Evolutionary conservation across 2,329 filamentous ascomycete species (phyloP).

Genomic region (Talaromyces pinophilus): DNA sequence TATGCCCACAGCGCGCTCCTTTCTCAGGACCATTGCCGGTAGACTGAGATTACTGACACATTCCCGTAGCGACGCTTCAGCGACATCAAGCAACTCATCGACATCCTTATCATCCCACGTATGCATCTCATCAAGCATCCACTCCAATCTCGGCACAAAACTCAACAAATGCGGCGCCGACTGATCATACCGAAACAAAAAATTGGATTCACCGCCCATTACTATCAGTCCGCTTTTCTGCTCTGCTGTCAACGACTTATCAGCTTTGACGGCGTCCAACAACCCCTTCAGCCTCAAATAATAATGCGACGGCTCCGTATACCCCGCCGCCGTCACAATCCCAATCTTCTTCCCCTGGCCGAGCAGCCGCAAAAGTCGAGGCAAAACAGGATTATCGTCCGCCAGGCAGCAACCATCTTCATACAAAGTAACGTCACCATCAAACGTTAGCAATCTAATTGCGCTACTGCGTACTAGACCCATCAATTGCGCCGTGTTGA

Average conservation of each 20-base stretch:
- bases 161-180: slow-evolving; percentile 66
- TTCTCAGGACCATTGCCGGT: slow-evolving; percentile 77
- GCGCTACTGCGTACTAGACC: slow-evolving; percentile 73
- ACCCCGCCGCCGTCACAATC: slow-evolving; percentile 95
- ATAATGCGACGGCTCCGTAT: slow-evolving; percentile 83
- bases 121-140: slow-evolving; percentile 61
- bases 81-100: slow-evolving; percentile 77
- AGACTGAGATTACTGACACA: slow-evolving; percentile 79
- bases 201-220: slow-evolving; percentile 95
- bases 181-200: slow-evolving; percentile 78
- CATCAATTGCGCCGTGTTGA: slow-evolving; percentile 95
- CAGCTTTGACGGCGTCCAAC: slow-evolving; percentile 72
- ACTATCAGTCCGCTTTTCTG: slow-evolving; percentile 81
- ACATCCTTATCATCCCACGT: slow-evolving; percentile 66
- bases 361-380: slow-evolving; percentile 68
- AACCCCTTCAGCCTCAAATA: slow-evolving; percentile 84
- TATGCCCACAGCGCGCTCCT: slow-evolving; percentile 82
- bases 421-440: slow-evolving; percentile 96
- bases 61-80: slow-evolving; percentile 78
- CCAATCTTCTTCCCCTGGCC: slow-evolving; percentile 78
- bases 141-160: slow-evolving; percentile 60
- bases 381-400: slow-evolving; percentile 74
- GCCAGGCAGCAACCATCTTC: slow-evolving; percentile 81
- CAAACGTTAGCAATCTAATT: slow-evolving; percentile 86
- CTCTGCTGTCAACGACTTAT: slow-evolving; percentile 59